phyloP scores from a whole-genome alignment of 169 alveolate species.

The Eimeria falciformis region DNA sequence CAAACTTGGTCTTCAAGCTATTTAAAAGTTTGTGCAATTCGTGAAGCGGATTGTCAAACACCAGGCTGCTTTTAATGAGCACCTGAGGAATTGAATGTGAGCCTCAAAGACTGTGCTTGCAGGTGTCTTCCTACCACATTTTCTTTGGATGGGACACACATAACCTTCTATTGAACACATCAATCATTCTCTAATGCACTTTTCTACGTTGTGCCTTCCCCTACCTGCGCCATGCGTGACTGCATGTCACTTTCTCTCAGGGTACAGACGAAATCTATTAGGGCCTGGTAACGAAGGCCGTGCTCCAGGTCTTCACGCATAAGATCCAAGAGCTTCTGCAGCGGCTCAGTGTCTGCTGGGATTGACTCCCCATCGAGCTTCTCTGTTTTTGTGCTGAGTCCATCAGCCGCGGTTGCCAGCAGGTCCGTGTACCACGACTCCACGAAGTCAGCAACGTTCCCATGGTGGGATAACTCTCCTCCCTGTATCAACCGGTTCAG shows the following conservation, averaged over 20 bases:
- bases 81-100: background rate
- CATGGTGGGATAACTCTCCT: background rate
- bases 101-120: background rate
- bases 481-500: slow-evolving; percentile 1
- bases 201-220: background rate
- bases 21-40: slow-evolving; percentile 17
- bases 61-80: slow-evolving; percentile 38
- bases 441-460: slow-evolving; percentile 30
- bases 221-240: slow-evolving; percentile 21
- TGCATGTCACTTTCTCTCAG: slow-evolving; percentile 18
- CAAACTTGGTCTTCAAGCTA: background rate
- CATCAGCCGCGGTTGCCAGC: slow-evolving; percentile 35
- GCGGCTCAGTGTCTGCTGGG: background rate
- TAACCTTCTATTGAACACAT: too few species aligned
- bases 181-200: too few species aligned
- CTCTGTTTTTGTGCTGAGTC: background rate
- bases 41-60: slow-evolving; percentile 24
- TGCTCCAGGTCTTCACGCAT: slow-evolving; percentile 12
- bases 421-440: slow-evolving; percentile 52
- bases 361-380: background rate
- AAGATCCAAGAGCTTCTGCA: slow-evolving; percentile 4
- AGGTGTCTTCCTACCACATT: background rate
- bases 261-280: slow-evolving; percentile 15
- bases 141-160: too few species aligned
- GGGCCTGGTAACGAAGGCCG: slow-evolving; percentile 7